phyloP scores from a whole-genome alignment of 306 rosid genomes.

The Cyclanthera cordifolia region DNA sequence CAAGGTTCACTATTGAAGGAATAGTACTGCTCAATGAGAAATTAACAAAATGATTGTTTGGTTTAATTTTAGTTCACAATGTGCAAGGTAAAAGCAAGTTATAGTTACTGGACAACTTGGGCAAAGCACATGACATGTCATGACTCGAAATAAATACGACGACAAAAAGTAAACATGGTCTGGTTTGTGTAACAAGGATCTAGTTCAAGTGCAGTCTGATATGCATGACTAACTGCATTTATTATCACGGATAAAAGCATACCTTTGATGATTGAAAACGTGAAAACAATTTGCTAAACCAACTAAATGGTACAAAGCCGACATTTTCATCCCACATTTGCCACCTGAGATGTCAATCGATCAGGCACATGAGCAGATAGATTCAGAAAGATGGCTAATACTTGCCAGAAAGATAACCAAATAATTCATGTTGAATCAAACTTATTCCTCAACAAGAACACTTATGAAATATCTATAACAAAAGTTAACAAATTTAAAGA shows the following conservation, averaged over 20 bases:
- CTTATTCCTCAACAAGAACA: not conserved
- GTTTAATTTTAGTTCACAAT: not conserved
- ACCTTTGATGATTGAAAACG: slow-evolving; percentile 64
- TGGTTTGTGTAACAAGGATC: not conserved
- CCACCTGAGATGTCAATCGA: slow-evolving; percentile 52
- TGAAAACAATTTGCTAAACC: slow-evolving; percentile 39
- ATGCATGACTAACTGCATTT: not conserved
- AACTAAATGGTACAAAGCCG: slow-evolving; percentile 21
- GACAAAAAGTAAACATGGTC: not conserved
- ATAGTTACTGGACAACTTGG: not conserved
- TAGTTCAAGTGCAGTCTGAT: not conserved
- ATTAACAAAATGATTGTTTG: not conserved
- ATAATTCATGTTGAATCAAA: not conserved
- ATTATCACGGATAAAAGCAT: slow-evolving; percentile 4
- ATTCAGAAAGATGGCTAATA: not conserved
- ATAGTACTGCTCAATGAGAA: not conserved
- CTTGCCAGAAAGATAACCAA: not conserved
- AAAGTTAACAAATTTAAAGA: not conserved
- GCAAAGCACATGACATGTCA: not conserved
- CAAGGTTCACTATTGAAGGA: not conserved
- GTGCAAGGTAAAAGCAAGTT: not conserved
- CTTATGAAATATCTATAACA: not conserved
- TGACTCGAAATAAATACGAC: not conserved
- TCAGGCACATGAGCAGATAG: not conserved
- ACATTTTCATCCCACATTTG: slow-evolving; percentile 43